Conservation (phyloP, 208 protist species). For the Trypanosoma scelopori region DNA sequence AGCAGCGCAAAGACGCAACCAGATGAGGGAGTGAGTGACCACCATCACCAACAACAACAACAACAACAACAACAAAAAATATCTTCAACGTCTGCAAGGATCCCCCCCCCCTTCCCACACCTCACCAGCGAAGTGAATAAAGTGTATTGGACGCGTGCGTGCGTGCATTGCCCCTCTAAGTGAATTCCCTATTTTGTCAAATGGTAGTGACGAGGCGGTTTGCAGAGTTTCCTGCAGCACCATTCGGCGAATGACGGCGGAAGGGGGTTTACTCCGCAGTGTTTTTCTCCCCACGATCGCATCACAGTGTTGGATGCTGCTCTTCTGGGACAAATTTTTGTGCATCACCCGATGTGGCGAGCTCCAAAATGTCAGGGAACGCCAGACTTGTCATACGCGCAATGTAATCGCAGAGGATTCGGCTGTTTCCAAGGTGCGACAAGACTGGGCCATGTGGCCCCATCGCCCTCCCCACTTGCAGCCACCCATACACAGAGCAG, state of each 20-base stretch:
- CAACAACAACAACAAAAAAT: neutral
- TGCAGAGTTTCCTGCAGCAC: too few species aligned
- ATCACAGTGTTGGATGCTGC: constrained; percentile 4
- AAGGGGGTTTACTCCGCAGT: too few species aligned
- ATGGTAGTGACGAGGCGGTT: too few species aligned
- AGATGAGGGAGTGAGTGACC: neutral
- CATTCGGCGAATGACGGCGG: too few species aligned
- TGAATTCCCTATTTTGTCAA: too few species aligned
- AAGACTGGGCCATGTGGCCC: constrained; percentile 44
- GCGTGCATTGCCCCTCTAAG: too few species aligned
- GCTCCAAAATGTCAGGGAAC: constrained; percentile 59
- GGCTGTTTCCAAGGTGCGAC: constrained; percentile 43
- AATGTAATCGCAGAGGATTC: constrained; percentile 44
- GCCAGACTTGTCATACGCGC: constrained; percentile 46
- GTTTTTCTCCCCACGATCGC: neutral
- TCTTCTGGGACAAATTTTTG: constrained; percentile 50
- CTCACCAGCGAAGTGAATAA: neutral
- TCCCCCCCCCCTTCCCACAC: neutral
- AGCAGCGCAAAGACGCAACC: neutral
- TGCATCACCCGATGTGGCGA: constrained; percentile 38
- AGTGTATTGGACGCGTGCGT: too few species aligned
- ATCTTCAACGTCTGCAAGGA: too few species aligned
- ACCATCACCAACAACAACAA: neutral
- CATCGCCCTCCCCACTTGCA: constrained; percentile 58
- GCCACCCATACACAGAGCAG: constrained; percentile 63